Evolutionary conservation across 495 filamentous ascomycete genomes (phyloP), one percentile per base, ranked within the genome.

Genomic region (Trichoderma reesei): DNA sequence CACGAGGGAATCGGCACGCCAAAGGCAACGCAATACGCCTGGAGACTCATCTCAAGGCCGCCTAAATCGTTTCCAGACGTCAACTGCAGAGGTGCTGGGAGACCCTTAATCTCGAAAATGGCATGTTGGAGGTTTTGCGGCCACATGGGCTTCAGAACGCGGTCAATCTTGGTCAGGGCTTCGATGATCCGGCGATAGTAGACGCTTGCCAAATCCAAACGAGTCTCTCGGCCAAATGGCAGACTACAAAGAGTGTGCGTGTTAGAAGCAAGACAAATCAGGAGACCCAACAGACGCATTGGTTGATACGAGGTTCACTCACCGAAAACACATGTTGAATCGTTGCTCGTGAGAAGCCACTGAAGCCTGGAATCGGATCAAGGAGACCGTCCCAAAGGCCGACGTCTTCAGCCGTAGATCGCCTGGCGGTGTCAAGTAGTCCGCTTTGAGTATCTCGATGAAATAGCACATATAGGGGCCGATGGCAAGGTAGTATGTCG

Each of bases 401-500:
- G 62, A 72, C 61, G 72, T 69, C 42, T 67, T 72, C 33, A 86
- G 33, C 71, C 78, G 64, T 72, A 80, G 63, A 73, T 76, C 64
- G 73, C 81, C 63, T 79, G 71, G 42, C 80, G 78, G 44, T 70
- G 76, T 59, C 86, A 69, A 13, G 79, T 85, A 59, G 81, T 85
- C 74, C 11, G 62, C 65, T 77, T 82, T 68, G 73, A 76, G 46
- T 72, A 77, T 74, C 46, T 90, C 88, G 18, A 95, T 82, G 20
- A 97, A 70, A 73, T 96, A 88, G 60, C 96, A 79, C 64, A 90
- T 88, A 75, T 94, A 87, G 18, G 89, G 80, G 18, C 91, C 92
- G 69, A 98, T 84, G 0, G 86, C 90, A 60, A 98, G 83, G 72
- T 96, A 96, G 71, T 88, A 96, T 20, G 89, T 84, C 18, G 94